Percentiles rank a stretch among this genome's conserved stretches.
These are phyloP conservation scores for Coemansia sp. DNA, from an alignment of 192 early-diverging fungal species.

Conservation along the genomic window DNA sequence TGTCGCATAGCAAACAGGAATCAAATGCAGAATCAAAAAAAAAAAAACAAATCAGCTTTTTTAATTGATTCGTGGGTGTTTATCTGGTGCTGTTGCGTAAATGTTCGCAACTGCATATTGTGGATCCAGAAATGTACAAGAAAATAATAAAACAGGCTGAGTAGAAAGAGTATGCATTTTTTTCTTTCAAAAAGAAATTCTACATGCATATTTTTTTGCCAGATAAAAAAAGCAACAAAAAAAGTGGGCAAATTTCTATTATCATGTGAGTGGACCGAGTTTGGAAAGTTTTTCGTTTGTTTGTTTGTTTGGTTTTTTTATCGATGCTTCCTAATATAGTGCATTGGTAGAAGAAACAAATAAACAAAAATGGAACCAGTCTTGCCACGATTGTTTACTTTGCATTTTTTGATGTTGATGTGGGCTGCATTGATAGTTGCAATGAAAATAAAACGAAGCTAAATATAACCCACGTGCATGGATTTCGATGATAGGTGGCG, in stretches of 20 bases:
- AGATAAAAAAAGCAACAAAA: no score
- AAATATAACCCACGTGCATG: background rate
- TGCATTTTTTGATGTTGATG: no score
- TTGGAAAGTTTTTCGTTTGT: no score
- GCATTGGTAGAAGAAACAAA: no score
- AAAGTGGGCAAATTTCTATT: background rate
- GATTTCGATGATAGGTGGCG: background rate
- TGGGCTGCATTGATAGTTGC: no score
- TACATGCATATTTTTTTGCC: no score
- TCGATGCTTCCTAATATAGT: conserved; percentile 2
- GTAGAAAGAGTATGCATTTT: no score
- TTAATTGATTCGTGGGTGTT: no score
- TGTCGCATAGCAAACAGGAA: background rate
- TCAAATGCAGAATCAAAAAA: background rate
- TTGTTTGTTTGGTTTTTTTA: background rate
- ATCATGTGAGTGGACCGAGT: background rate
- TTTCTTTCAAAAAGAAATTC: no score
- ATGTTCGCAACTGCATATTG: background rate
- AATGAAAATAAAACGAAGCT: background rate
- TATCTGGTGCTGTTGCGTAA: background rate
- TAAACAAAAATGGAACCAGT: background rate
- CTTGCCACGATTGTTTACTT: background rate
- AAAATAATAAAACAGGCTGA: no score
- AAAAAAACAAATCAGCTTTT: no score
- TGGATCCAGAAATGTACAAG: no score